Evolutionary conservation across 345 rosid genomes (phyloP).

Genomic region (Bruguiera gymnorhiza): DNA sequence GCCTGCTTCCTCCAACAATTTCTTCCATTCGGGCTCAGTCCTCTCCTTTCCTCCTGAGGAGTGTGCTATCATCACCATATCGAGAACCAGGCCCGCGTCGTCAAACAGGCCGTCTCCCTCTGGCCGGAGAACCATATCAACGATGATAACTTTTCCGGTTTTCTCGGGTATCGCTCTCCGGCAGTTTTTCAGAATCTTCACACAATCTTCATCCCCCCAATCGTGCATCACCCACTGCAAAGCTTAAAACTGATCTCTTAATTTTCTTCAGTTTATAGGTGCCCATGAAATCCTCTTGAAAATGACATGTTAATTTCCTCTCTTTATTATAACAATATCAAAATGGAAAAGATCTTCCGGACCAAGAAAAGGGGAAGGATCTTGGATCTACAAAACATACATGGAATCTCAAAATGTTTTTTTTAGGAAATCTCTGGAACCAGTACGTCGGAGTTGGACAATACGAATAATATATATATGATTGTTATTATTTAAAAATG

Average conservation of each 20-base stretch:
- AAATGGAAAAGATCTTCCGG: no score
- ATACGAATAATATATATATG: no score
- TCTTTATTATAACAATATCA: no score
- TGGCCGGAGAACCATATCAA: constrained; percentile 25
- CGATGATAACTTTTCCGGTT: constrained; percentile 26
- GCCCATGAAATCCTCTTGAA: no score
- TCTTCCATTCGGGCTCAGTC: constrained; percentile 39
- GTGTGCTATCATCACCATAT: constrained; percentile 30
- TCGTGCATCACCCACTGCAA: constrained; percentile 26
- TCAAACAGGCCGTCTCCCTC: constrained; percentile 11
- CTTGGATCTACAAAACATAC: no score
- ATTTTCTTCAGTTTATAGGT: no score
- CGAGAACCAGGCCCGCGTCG: constrained; percentile 22
- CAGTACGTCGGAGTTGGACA: no score
- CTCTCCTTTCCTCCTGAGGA: constrained; percentile 41
- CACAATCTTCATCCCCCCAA: constrained; percentile 31
- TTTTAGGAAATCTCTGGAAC: no score
- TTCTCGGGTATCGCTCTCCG: constrained; percentile 25
- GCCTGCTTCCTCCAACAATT: constrained; percentile 30
- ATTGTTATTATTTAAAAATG: no score
- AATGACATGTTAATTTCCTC: no score
- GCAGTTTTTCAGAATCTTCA: constrained; percentile 25
- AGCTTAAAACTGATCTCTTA: neutral
- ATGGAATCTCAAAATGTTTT: no score
- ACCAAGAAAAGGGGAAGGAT: no score